These are phyloP conservation scores for Stagonosporopsis chrysanthemi DNA, from an alignment of 2,329 filamentous ascomycete genomes.

Conservation along the genomic window DNA sequence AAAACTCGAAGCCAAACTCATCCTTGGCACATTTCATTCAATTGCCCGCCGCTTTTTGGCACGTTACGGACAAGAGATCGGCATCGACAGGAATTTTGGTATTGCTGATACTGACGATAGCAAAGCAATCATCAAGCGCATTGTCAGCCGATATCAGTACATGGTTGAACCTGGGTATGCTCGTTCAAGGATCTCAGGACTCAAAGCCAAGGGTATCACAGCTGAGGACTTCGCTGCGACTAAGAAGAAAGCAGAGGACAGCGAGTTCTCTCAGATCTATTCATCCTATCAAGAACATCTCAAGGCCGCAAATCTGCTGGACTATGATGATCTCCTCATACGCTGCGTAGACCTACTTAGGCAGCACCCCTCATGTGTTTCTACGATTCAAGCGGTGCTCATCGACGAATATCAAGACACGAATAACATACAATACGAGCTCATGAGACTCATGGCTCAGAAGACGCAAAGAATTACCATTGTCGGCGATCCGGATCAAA, in stretches of 20 bases:
- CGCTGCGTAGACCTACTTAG: conserved; percentile 81
- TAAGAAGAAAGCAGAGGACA: conserved; percentile 59
- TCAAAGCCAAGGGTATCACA: conserved; percentile 65
- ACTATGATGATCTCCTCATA: conserved; percentile 92
- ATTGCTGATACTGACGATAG: conserved; percentile 89
- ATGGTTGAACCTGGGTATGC: conserved; percentile 73
- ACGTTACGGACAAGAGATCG: conserved; percentile 84
- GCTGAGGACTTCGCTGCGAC: conserved; percentile 54
- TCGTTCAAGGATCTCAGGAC: conserved; percentile 74
- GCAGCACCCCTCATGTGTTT: conserved; percentile 78
- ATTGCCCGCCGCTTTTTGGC: conserved; percentile 85
- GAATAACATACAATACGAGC: conserved; percentile 90
- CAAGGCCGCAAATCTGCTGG: conserved; percentile 78
- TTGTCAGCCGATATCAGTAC: conserved; percentile 76
- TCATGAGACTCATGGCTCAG: conserved; percentile 88
- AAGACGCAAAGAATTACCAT: conserved; percentile 80
- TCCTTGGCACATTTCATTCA: conserved; percentile 94
- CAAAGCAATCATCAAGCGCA: conserved; percentile 78
- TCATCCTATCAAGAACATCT: conserved; percentile 80
- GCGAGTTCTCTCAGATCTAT: conserved; percentile 73
- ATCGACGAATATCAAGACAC: conserved; percentile 99
- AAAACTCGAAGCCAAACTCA: conserved; percentile 75
- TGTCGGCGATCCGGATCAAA: conserved; percentile 96
- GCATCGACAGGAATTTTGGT: conserved; percentile 81
- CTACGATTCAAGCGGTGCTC: conserved; percentile 87